Conservation (phyloP, 2,329 filamentous ascomycete genomes). For the Fusarium sambucinum region DNA sequence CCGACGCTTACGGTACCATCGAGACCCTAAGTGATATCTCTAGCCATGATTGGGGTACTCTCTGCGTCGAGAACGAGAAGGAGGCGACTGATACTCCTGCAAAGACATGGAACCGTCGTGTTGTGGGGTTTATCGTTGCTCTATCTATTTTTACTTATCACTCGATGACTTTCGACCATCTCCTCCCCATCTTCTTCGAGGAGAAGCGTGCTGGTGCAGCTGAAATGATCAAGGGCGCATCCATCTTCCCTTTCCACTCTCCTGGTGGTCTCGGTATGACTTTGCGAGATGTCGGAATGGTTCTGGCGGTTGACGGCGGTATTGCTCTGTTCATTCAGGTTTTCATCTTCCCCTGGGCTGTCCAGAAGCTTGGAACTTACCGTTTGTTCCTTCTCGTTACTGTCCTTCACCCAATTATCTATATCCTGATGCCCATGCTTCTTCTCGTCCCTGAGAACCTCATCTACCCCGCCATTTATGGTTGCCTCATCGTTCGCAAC, state of each 20-base stretch:
- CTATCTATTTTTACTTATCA: constrained; percentile 94
- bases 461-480: constrained; percentile 70
- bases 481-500: constrained; percentile 68
- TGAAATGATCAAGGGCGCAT: constrained; percentile 49
- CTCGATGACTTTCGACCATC: constrained; percentile 93
- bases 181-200: constrained; percentile 93
- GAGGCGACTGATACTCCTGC: constrained; percentile 52
- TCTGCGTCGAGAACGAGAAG: constrained; percentile 44
- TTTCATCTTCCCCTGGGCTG: constrained; percentile 71
- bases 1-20: constrained; percentile 86
- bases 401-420: constrained; percentile 71
- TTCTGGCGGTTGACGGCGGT: constrained; percentile 69
- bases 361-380: constrained; percentile 69
- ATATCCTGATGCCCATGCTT: constrained; percentile 69
- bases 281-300: constrained; percentile 71
- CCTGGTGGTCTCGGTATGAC: constrained; percentile 73
- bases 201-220: constrained; percentile 69
- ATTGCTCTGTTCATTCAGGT: constrained; percentile 71
- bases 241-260: constrained; percentile 64
- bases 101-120: constrained; percentile 68
- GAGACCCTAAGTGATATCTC: constrained; percentile 52
- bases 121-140: constrained; percentile 82
- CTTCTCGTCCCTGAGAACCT: constrained; percentile 65
- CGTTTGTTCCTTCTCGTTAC: constrained; percentile 69
- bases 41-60: constrained; percentile 63